Percentiles rank a stretch among this genome's conserved stretches.
phyloP scores from a whole-genome alignment of 1,284 basidiomycete species.

The Irpex sp. region DNA sequence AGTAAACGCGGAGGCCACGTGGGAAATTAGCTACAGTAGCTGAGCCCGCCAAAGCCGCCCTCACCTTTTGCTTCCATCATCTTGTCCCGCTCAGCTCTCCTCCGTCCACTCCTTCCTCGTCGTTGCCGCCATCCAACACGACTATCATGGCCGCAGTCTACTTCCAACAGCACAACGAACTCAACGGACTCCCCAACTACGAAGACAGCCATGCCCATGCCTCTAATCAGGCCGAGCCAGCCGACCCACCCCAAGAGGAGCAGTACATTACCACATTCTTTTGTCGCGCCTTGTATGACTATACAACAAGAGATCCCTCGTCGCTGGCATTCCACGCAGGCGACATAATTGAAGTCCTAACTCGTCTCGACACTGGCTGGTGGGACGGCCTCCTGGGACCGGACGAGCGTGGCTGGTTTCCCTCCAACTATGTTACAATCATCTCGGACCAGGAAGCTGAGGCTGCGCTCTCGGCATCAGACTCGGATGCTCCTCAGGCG shows the following conservation, averaged over 20 bases:
- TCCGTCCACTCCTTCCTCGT: neutral
- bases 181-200: neutral
- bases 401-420: constrained; percentile 94
- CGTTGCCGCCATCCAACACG: neutral
- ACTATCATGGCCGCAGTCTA: neutral
- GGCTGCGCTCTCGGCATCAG: constrained; percentile 50
- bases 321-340: constrained; percentile 85
- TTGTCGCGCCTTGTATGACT: constrained; percentile 92
- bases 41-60: neutral
- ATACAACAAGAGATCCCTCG: constrained; percentile 82
- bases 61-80: neutral
- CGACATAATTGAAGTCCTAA: constrained; percentile 93
- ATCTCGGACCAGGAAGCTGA: constrained; percentile 83
- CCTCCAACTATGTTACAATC: constrained; percentile 88
- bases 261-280: constrained; percentile 70
- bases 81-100: neutral
- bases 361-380: constrained; percentile 92
- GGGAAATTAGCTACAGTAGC: neutral
- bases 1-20: neutral
- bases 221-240: neutral
- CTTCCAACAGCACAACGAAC: neutral
- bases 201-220: neutral
- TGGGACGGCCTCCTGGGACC: constrained; percentile 91
- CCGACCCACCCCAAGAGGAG: constrained; percentile 36
- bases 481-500: constrained; percentile 28